Evolutionary conservation across 2,329 filamentous ascomycete species (phyloP), one percentile per base, ranked within the genome.

Genomic region (Nothomitra cinnamomea): DNA sequence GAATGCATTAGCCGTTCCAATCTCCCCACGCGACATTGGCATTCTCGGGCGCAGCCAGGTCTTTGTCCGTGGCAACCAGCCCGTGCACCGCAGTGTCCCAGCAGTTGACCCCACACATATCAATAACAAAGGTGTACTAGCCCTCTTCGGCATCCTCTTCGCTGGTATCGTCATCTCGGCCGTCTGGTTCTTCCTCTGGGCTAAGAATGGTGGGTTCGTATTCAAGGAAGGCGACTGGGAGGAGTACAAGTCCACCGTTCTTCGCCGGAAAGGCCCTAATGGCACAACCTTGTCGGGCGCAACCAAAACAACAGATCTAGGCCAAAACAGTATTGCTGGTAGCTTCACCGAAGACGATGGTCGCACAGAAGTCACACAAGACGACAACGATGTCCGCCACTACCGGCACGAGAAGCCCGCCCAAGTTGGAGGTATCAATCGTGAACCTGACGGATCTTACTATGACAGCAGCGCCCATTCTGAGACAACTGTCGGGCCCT

Each of bases 181-280:
- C 22, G 87, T 96, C 63, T 98, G 92, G 89, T 95, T 98, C 76
- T 96, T 98, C 77, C 94, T 94, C 76, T 94, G 87, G 85, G 90
- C 90, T 55, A 90, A 85, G 70, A 95, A 96, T 61, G 92, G 92
- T 57, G 92, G 92, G 13, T 95, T 96, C 71, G 72, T 85, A 58
- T 96, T 88, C 75, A 77, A 77, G 48, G 72, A 94, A 58, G 75
- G 79, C 36, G 92, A 98, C 68, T 98, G 92, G 90, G 90, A 96
- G 4, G 92, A 98, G 63, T 98, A 98, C 78, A 96, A 96, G 67
- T 83, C 85, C 1, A 95, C 90, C 0, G 92, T 98, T 1, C 70
- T 98, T 47, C 79, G 92, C 42, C 84, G 89, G 53, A 88, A 84
- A 62, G 89, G 88, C 0, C 87, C 89, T 3, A 89, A 95, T 68